phyloP scores from a whole-genome alignment of 768 basidiomycete genomes.

The Boletus bicolor region DNA sequence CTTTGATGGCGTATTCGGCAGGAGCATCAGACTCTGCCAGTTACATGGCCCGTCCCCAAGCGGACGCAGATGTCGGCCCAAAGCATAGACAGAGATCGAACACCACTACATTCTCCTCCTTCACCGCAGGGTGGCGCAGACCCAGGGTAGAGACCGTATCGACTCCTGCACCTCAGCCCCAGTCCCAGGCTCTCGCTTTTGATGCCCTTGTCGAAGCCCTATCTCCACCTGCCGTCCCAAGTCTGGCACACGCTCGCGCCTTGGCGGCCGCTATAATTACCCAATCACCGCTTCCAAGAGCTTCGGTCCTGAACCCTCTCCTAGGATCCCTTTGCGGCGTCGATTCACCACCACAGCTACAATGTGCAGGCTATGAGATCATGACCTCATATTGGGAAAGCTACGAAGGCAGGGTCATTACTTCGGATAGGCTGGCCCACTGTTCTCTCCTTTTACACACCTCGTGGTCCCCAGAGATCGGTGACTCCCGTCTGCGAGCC shows the following conservation, averaged over 20 bases:
- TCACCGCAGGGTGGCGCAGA: slow-evolving; percentile 39
- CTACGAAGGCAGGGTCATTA: slow-evolving; percentile 43
- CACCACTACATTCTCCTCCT: slow-evolving; percentile 40
- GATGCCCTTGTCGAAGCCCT: slow-evolving; percentile 48
- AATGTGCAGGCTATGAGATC: slow-evolving; percentile 70
- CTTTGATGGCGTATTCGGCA: slow-evolving; percentile 9
- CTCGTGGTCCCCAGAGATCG: slow-evolving; percentile 63
- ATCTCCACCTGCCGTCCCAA: slow-evolving; percentile 59
- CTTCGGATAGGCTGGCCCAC: slow-evolving; percentile 59
- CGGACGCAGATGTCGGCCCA: slow-evolving; percentile 31
- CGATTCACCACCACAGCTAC: slow-evolving; percentile 53
- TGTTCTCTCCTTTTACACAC: slow-evolving; percentile 58
- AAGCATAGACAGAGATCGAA: slow-evolving; percentile 40
- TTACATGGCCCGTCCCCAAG: slow-evolving; percentile 31
- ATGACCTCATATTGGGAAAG: slow-evolving; percentile 69
- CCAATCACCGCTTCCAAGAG: slow-evolving; percentile 54
- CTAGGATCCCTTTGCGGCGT: slow-evolving; percentile 55
- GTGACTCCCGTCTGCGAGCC: slow-evolving; percentile 69
- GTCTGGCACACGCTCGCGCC: slow-evolving; percentile 57
- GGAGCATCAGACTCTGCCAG: slow-evolving; percentile 11
- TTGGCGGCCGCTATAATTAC: slow-evolving; percentile 51
- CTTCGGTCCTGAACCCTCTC: slow-evolving; percentile 54
- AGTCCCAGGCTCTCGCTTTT: slow-evolving; percentile 28
- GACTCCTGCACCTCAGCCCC: slow-evolving; percentile 25
- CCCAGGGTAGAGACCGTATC: slow-evolving; percentile 30